Conservation (phyloP, 225 moss, liverwort and hornwort genomes). For the Anthoceros angustus region DNA sequence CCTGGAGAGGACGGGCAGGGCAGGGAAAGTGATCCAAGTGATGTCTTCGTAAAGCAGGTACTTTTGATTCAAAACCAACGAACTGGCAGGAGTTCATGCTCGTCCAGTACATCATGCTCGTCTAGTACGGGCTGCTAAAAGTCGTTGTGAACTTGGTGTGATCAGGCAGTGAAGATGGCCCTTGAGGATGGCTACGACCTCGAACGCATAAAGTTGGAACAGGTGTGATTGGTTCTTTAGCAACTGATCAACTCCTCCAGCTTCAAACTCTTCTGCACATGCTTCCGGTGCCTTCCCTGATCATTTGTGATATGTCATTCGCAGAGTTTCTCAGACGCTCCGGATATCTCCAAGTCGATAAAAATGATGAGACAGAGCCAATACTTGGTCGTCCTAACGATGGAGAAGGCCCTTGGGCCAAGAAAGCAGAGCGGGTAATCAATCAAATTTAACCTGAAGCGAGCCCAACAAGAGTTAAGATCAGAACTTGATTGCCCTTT, state of each 20-base stretch:
- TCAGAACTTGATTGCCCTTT: too few relatives aligned
- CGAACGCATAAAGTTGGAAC: constrained; percentile 71
- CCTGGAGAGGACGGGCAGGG: constrained; percentile 14
- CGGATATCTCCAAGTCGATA: neutral
- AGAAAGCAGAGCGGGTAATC: neutral
- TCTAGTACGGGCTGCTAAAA: neutral
- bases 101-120: neutral
- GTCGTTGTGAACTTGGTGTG: constrained; percentile 7
- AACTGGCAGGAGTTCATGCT: neutral
- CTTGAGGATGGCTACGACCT: constrained; percentile 58
- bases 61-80: neutral
- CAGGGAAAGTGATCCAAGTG: constrained; percentile 44
- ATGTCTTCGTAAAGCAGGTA: constrained; percentile 75
- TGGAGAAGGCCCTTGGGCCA: neutral
- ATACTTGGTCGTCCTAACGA: neutral
- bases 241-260: too few relatives aligned
- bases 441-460: neutral
- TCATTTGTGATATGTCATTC: neutral
- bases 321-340: neutral
- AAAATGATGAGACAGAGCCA: constrained; percentile 2
- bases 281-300: neutral
- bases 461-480: too few relatives aligned
- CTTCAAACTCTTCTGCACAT: neutral
- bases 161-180: constrained; percentile 49
- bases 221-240: constrained; percentile 22